phyloP scores from a whole-genome alignment of 495 filamentous ascomycete species.

The Aspergillus panamensis region DNA sequence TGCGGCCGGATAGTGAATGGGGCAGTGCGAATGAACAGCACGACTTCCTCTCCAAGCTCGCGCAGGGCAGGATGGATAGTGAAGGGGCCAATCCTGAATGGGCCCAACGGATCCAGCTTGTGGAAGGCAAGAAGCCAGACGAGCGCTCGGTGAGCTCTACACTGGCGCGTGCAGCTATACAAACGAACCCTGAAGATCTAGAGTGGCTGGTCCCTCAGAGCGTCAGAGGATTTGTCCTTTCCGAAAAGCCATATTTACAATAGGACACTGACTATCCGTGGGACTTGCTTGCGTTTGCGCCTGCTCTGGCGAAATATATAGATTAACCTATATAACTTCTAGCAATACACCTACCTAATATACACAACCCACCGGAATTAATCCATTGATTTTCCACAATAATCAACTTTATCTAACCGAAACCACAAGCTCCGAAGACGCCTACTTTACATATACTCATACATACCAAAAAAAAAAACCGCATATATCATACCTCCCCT shows the following conservation, averaged over 20 bases:
- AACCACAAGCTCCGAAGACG: slow-evolving; percentile 21
- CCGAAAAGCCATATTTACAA: slow-evolving; percentile 34
- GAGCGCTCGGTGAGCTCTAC: slow-evolving; percentile 73
- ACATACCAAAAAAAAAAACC: not conserved
- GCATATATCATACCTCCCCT: not conserved
- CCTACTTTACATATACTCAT: slow-evolving; percentile 9
- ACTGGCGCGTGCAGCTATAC: slow-evolving; percentile 62
- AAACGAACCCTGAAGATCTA: slow-evolving; percentile 53
- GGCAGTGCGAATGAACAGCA: slow-evolving; percentile 57
- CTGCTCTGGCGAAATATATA: not conserved
- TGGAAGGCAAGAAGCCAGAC: slow-evolving; percentile 54
- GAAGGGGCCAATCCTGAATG: slow-evolving; percentile 64
- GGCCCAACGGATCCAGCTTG: slow-evolving; percentile 66
- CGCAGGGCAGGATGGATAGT: slow-evolving; percentile 46
- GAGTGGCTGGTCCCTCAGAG: slow-evolving; percentile 58
- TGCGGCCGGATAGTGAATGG: slow-evolving; percentile 66
- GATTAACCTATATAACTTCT: not conserved
- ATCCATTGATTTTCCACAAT: too few species aligned
- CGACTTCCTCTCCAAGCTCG: slow-evolving; percentile 52
- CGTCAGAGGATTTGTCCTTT: slow-evolving; percentile 57
- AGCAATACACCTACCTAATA: too few species aligned
- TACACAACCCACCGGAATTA: too few species aligned
- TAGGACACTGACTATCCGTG: not conserved
- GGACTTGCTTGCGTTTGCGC: not conserved
- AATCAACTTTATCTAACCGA: not conserved